Conservation (phyloP, 345 rosid species). For the Eucalyptus erythrocorys region DNA sequence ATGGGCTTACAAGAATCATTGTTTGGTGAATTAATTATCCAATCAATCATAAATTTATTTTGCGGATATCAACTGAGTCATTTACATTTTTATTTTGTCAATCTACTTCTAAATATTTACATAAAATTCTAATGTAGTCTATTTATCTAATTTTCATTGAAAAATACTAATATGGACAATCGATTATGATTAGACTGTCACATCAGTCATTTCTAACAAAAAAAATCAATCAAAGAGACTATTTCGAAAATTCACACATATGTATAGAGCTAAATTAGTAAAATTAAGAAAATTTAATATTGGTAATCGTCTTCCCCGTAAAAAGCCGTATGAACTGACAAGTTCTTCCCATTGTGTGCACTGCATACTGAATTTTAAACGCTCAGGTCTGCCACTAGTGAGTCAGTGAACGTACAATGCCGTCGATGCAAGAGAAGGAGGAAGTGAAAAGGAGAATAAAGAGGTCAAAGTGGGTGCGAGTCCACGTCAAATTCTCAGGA, state of each 20-base stretch:
- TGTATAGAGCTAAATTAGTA: neutral
- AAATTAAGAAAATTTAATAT: neutral
- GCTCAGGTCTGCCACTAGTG: neutral
- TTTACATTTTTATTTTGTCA: neutral
- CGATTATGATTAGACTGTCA: rapidly evolving
- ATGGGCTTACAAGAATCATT: neutral
- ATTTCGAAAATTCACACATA: neutral
- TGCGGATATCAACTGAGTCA: rapidly evolving
- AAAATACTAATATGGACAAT: rapidly evolving
- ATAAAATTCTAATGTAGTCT: rapidly evolving
- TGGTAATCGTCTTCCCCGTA: neutral
- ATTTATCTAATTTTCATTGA: rapidly evolving
- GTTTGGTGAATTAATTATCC: rapidly evolving
- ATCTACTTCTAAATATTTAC: neutral
- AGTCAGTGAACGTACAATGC: neutral
- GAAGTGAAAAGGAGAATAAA: neutral
- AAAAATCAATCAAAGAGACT: neutral
- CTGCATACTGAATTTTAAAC: neutral
- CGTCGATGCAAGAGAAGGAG: neutral
- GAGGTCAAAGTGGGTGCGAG: neutral
- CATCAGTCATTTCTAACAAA: neutral
- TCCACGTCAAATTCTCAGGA: neutral
- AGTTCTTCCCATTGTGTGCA: neutral
- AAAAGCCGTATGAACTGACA: neutral
- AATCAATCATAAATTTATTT: neutral